phyloP scores from a whole-genome alignment of 75 land plant genomes.

The Cryptomeria japonica region DNA sequence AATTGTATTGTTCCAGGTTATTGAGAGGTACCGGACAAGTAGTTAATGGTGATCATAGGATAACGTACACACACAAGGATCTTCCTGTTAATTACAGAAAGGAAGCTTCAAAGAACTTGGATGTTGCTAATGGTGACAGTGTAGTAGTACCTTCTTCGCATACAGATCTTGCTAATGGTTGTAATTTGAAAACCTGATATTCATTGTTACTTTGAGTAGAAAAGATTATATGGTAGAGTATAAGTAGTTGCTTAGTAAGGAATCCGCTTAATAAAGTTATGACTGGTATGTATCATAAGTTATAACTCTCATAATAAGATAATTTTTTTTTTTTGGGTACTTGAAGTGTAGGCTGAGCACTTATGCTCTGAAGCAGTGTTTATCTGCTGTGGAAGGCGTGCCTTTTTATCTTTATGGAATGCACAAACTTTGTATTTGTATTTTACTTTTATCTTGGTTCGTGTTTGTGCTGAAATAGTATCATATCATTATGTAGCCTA shows the following conservation, averaged over 20 bases:
- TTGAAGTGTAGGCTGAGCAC: too few relatives aligned
- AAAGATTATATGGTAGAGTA: background rate
- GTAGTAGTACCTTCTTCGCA: background rate
- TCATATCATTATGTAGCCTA: too few relatives aligned
- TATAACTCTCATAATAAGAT: background rate
- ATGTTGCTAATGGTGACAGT: background rate
- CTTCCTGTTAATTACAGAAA: constrained; percentile 20
- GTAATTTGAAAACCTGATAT: background rate
- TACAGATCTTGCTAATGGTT: constrained; percentile 2
- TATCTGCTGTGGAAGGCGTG: too few relatives aligned
- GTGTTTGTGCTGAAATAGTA: too few relatives aligned
- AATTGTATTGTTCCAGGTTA: constrained; percentile 48
- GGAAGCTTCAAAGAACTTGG: background rate
- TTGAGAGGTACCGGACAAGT: constrained; percentile 83
- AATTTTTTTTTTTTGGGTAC: too few relatives aligned
- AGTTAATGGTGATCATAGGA: constrained; percentile 86
- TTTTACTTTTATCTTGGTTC: too few relatives aligned
- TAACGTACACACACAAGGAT: constrained; percentile 66
- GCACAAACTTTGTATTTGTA: too few relatives aligned
- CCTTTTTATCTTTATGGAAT: too few relatives aligned
- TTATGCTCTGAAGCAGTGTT: too few relatives aligned
- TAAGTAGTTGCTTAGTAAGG: background rate
- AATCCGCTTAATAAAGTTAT: background rate
- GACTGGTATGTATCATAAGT: background rate
- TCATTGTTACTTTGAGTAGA: background rate